Conservation (phyloP, 2,329 filamentous ascomycete genomes). For the Xylariaceae sp. region DNA sequence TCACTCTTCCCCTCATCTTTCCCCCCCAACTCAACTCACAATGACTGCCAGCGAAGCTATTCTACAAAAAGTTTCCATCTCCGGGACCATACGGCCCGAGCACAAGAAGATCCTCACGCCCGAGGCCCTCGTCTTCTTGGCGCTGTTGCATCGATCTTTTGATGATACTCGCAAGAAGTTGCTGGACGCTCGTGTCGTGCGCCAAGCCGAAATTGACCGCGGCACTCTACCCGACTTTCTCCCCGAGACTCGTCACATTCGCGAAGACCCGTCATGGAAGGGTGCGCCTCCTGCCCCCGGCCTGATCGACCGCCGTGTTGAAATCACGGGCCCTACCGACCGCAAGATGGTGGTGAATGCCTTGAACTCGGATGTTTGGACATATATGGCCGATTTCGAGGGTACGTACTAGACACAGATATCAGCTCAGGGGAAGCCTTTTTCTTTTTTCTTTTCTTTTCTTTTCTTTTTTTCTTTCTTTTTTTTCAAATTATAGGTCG, state of each 20-base stretch:
- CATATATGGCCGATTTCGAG: conserved; percentile 99
- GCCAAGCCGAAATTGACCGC: conserved; percentile 90
- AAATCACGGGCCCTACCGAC: conserved; percentile 96
- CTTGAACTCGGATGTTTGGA: conserved; percentile 92
- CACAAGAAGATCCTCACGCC: conserved; percentile 89
- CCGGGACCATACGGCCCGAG: conserved; percentile 69
- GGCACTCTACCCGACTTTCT: conserved; percentile 89
- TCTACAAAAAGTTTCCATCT: conserved; percentile 82
- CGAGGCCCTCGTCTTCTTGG: conserved; percentile 84
- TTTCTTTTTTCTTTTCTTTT: conserved; percentile 17
- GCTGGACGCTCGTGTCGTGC: conserved; percentile 75
- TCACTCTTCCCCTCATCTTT: too few species aligned
- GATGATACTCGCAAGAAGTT: conserved; percentile 82
- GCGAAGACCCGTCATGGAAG: conserved; percentile 90
- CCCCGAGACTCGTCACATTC: conserved; percentile 90
- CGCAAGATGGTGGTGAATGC: conserved; percentile 99
- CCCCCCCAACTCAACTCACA: conserved; percentile 24
- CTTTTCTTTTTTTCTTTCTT: not conserved
- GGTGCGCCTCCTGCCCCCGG: conserved; percentile 87
- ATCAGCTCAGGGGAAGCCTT: too few species aligned
- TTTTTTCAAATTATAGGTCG: not conserved
- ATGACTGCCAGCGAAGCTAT: conserved; percentile 71
- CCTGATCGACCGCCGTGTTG: conserved; percentile 85
- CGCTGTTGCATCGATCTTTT: conserved; percentile 91
- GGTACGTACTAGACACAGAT: conserved; percentile 47